These are phyloP conservation scores for Xerocomellus intermedius DNA, from an alignment of 768 basidiomycete species.

Conservation along the genomic window DNA sequence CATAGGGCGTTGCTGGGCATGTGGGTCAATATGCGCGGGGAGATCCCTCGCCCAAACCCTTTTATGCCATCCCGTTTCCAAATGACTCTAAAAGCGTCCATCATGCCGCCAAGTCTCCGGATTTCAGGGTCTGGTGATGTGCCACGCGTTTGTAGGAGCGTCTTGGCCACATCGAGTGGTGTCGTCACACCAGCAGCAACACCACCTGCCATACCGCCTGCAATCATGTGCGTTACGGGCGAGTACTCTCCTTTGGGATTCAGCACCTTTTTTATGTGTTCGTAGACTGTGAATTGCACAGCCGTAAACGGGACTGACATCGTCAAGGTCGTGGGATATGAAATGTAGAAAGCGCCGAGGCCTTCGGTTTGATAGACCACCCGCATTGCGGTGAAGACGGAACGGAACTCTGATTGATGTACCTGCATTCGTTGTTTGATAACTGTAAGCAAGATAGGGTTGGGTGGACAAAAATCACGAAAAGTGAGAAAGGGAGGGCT, in stretches of 20 bases:
- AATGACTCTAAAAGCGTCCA: constrained; percentile 86
- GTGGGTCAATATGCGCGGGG: constrained; percentile 89
- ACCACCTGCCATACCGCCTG: constrained; percentile 90
- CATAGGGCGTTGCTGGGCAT: constrained; percentile 97
- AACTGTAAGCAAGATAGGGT: constrained; percentile 50
- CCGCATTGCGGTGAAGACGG: constrained; percentile 80
- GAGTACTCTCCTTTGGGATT: constrained; percentile 89
- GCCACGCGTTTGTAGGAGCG: constrained; percentile 92
- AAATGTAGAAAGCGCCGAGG: constrained; percentile 90
- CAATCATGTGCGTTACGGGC: constrained; percentile 87
- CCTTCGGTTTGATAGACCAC: constrained; percentile 87
- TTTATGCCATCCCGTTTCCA: constrained; percentile 80
- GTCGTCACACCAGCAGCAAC: constrained; percentile 95
- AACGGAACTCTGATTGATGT: constrained; percentile 88
- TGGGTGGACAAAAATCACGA: constrained; percentile 9
- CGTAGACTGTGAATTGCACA: constrained; percentile 96
- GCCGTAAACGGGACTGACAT: constrained; percentile 99
- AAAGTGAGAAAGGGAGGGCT: constrained; percentile 25
- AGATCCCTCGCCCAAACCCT: constrained; percentile 84
- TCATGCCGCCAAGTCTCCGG: constrained; percentile 77
- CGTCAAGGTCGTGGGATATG: constrained; percentile 95
- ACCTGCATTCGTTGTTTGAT: constrained; percentile 99
- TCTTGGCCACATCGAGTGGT: constrained; percentile 97
- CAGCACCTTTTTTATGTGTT: constrained; percentile 80
- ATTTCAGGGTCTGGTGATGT: constrained; percentile 85